Conservation (phyloP, 805 yeast genomes). For the Myxozyma kluyveri region DNA sequence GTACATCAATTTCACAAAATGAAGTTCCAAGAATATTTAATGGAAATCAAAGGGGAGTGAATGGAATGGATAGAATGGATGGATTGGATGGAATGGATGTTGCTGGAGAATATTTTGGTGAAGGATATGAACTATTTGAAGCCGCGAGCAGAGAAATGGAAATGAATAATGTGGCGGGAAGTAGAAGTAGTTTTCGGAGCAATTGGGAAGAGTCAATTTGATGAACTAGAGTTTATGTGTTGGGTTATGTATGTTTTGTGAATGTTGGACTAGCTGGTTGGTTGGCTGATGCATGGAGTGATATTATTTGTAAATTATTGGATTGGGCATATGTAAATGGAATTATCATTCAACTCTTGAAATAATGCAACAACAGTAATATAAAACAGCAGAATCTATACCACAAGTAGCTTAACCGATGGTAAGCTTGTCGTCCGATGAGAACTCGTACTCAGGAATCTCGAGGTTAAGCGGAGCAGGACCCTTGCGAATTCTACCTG, state of each 20-base stretch:
- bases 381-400: no score
- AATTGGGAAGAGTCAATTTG: conserved; percentile 23
- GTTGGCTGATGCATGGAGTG: no score
- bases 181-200: conserved; percentile 10
- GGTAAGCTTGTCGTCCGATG: conserved; percentile 75
- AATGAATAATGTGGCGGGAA: conserved; percentile 1
- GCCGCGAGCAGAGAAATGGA: conserved; percentile 1
- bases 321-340: no score
- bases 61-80: background rate
- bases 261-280: no score
- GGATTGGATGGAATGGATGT: conserved; percentile 18
- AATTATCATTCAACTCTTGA: no score
- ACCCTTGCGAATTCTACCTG: conserved; percentile 99
- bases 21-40: background rate
- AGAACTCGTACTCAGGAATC: conserved; percentile 85
- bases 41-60: background rate
- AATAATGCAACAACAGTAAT: no score
- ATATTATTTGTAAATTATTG: no score
- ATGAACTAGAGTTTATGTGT: background rate
- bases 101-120: no score
- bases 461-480: conserved; percentile 99
- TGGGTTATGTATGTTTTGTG: no score
- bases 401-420: conserved; percentile 61
- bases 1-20: background rate
- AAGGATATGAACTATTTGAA: conserved; percentile 9